phyloP scores from a whole-genome alignment of 106 monocot genomes.

The Apostasia shenzhenica region DNA sequence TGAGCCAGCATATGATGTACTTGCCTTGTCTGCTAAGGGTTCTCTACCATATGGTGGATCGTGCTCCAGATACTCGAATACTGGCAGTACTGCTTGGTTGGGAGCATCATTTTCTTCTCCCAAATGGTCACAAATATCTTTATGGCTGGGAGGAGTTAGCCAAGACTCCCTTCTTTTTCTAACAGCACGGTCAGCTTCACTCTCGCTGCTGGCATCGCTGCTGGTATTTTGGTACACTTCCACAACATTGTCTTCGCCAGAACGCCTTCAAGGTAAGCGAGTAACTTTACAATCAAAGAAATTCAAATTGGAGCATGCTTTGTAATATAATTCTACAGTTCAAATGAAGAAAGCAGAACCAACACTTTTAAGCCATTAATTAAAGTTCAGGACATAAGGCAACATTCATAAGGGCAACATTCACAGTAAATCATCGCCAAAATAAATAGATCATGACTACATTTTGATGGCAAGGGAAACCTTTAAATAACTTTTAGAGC shows the following conservation, averaged over 20 bases:
- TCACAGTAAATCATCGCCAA: no score
- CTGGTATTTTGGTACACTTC: slow-evolving; percentile 13
- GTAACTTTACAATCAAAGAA: no score
- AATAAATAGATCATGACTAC: no score
- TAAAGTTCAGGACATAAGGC: no score
- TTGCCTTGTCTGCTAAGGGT: slow-evolving; percentile 35
- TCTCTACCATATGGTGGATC: slow-evolving; percentile 36
- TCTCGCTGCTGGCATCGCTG: slow-evolving; percentile 17
- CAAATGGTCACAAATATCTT: slow-evolving; percentile 5
- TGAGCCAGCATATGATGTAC: not conserved
- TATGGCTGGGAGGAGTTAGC: not conserved
- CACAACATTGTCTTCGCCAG: slow-evolving; percentile 15
- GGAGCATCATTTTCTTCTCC: slow-evolving; percentile 15
- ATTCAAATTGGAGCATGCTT: no score
- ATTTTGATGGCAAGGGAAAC: no score
- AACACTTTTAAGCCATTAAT: no score
- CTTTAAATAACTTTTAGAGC: no score
- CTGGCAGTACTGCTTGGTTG: slow-evolving; percentile 1
- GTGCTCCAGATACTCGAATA: slow-evolving; percentile 28
- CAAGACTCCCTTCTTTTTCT: slow-evolving; percentile 6
- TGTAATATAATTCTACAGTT: no score
- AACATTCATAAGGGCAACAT: no score
- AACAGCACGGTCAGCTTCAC: not conserved
- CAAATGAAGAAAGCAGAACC: no score
- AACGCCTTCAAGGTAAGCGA: slow-evolving; percentile 10